These are phyloP conservation scores for Epichloe baconii DNA, from an alignment of 2,329 filamentous ascomycete genomes.

Conservation along the genomic window DNA sequence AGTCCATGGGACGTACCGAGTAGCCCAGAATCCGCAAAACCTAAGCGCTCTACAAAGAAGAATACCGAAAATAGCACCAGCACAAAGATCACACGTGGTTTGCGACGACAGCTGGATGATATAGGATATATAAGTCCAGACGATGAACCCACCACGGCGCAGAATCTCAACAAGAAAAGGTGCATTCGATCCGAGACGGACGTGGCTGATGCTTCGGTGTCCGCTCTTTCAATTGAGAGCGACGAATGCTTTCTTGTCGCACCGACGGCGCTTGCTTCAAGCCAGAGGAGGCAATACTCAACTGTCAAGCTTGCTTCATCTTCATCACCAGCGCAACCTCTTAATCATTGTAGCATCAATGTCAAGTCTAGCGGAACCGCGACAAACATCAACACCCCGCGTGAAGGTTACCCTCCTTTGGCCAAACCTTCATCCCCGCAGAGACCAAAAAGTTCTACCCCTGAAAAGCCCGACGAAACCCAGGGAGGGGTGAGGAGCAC, in stretches of 20 bases:
- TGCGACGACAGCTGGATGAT: slow-evolving; percentile 6
- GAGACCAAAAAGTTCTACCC: not conserved
- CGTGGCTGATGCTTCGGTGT: not conserved
- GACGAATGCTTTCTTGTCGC: slow-evolving; percentile 21
- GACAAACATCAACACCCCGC: slow-evolving; percentile 24
- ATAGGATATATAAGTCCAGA: slow-evolving; percentile 10
- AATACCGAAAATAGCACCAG: slow-evolving; percentile 1
- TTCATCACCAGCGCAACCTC: not conserved
- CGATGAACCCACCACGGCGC: slow-evolving; percentile 1
- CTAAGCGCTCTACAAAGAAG: slow-evolving; percentile 1
- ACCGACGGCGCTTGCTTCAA: slow-evolving; percentile 21
- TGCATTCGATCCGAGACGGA: slow-evolving; percentile 1
- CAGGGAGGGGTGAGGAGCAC: not conserved
- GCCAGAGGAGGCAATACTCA: slow-evolving; percentile 25
- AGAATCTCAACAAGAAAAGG: not conserved
- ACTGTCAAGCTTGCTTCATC: slow-evolving; percentile 11
- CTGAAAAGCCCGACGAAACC: not conserved
- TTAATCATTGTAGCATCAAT: not conserved
- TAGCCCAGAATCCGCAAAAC: slow-evolving; percentile 20
- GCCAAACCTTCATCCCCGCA: not conserved
- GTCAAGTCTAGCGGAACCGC: slow-evolving; percentile 19
- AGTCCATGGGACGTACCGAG: slow-evolving; percentile 33
- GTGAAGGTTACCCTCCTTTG: slow-evolving; percentile 1
- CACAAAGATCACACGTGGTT: slow-evolving; percentile 9
- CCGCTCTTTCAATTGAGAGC: slow-evolving; percentile 12